Base-by-base conservation (phyloP, 2,329 filamentous ascomycete genomes). In the Colletotrichum caudatum region DNA sequence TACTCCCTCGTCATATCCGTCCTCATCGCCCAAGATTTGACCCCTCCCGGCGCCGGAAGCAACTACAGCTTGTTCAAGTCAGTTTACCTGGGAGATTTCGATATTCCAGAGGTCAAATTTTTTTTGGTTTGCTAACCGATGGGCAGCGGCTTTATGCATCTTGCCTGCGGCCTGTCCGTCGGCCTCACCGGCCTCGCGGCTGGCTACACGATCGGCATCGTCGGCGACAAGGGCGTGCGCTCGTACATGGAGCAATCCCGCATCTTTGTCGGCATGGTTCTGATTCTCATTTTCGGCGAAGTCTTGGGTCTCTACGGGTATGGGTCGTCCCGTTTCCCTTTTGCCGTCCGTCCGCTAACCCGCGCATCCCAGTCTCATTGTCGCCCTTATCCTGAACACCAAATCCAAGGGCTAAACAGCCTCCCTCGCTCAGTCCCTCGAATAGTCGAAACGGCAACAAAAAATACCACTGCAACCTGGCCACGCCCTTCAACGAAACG, bases 241-340 rank as follows among this genome's bases (percentile, higher is more conserved):
- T 91, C 94, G 69, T 98, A 97, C 85, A 97, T 99, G 94, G 90
- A 94, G 78, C 96, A 99, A 83, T 97, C 93, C 61, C 90, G 95
- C 74, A 93, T 99, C 75, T 99, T 98, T 77, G 96, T 99, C 61
- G 96, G 96, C 82, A 98, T 98, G 96, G 95, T 99, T 58, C 85
- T 99, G 78, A 98, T 98, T 76, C 88, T 98, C 74, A 99, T 99
- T 89, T 99, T 99, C 80, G 96, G 94, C 69, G 96, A 99, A 87
- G 96, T 99, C 23, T 81, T 99, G 80, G 96, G 96, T 81, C 91
- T 99, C 41, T 99, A 99, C 79, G 96, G 96, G 94, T 97, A 87
- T 87, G 76, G 92, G 81, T 29, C n/a, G 11, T 16, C 39, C 6
- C 26, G 16, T 33, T 8, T 16, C 26, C 26, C n/a, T 41, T 14